These are phyloP conservation scores for Leishmania amazonensis DNA, from an alignment of 208 protist species.

Conservation along the genomic window DNA sequence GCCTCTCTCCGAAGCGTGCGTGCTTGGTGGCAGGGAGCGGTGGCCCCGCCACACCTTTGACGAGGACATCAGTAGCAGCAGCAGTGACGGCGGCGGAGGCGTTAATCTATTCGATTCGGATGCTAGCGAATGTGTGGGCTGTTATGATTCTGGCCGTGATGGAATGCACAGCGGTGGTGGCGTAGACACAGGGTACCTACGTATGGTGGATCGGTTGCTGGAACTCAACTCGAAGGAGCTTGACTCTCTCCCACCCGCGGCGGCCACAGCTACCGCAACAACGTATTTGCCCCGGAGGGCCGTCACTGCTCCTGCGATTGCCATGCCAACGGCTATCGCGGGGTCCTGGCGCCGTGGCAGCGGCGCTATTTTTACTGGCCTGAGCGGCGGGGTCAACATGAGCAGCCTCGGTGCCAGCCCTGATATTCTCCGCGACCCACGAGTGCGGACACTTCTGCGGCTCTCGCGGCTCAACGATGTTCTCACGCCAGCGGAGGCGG, in stretches of 20 bases:
- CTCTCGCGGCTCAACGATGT: conserved; percentile 59
- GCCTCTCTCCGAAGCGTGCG: neutral
- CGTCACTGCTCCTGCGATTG: neutral
- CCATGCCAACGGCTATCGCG: no score
- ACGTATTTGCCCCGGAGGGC: neutral
- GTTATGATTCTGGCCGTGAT: neutral
- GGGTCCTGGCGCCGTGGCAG: neutral
- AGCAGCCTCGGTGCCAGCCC: conserved; percentile 2
- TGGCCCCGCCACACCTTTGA: neutral
- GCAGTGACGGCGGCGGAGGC: neutral
- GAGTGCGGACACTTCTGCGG: conserved; percentile 67
- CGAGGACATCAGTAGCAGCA: conserved; percentile 7
- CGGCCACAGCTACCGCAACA: neutral
- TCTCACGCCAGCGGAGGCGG: conserved; percentile 11
- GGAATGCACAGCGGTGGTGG: neutral
- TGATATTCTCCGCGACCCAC: conserved; percentile 42
- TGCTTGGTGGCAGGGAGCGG: neutral
- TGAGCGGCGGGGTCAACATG: neutral
- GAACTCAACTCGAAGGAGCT: conserved; percentile 33
- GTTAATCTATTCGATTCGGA: neutral
- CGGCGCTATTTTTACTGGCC: neutral
- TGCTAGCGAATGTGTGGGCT: neutral
- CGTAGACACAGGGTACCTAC: conserved; percentile 28
- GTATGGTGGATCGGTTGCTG: conserved; percentile 36
- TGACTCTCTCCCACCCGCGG: conserved; percentile 26